Evolutionary conservation across 805 yeast genomes (phyloP).

Genomic region (Soucietia sequanensis): DNA sequence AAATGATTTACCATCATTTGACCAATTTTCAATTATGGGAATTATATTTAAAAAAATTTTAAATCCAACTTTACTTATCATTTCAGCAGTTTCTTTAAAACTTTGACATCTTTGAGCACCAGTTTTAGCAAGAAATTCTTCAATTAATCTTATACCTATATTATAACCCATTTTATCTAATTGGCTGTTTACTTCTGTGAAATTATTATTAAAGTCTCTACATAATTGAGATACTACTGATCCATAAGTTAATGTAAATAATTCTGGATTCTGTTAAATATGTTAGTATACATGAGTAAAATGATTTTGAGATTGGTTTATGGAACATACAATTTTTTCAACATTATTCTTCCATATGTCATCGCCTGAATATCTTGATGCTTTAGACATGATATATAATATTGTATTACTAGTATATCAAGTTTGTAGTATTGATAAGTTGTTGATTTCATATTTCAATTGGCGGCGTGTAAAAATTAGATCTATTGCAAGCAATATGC

Average conservation of each 20-base stretch:
- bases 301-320: not conserved
- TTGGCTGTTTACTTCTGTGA: slow-evolving; percentile 75
- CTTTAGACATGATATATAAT: slow-evolving; percentile 25
- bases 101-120: slow-evolving; percentile 79
- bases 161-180: slow-evolving; percentile 93
- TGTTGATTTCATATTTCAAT: no score
- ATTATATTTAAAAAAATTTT: slow-evolving; percentile 81
- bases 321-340: slow-evolving; percentile 70
- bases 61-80: slow-evolving; percentile 83
- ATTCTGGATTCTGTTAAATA: slow-evolving; percentile 80
- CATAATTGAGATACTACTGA: slow-evolving; percentile 90
- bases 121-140: slow-evolving; percentile 87
- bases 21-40: slow-evolving; percentile 76
- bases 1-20: slow-evolving; percentile 71
- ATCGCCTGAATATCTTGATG: slow-evolving; percentile 55
- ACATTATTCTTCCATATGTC: slow-evolving; percentile 88
- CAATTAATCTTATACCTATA: slow-evolving; percentile 87
- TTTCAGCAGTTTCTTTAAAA: slow-evolving; percentile 85
- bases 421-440: no score
- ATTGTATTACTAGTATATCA: no score
- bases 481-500: no score
- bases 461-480: no score
- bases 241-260: slow-evolving; percentile 94
- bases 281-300: slow-evolving; percentile 11
- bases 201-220: slow-evolving; percentile 75